Evolutionary conservation across 371 early-diverging fungal species (phyloP), one percentile per base, ranked within the genome.

Genomic region (Mortierella polycephala): DNA sequence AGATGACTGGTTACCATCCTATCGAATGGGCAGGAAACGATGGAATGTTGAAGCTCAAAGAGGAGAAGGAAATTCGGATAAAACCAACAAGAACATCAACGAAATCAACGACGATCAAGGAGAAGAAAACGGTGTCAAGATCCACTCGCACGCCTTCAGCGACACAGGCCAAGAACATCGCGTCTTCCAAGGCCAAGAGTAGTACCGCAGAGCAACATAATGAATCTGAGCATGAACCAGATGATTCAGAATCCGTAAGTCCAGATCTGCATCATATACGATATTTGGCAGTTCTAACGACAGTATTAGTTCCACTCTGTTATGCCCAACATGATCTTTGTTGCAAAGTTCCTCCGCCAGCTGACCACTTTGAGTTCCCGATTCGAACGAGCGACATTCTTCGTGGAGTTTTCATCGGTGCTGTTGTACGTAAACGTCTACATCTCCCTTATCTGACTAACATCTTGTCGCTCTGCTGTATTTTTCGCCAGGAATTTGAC

Each of bases 31-130:
- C 30, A 30, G 60, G 62, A n/a, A 76, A 81, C 18, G 63, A 66
- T 4, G 69, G 60, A 21, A 75, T 86, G 86, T 69, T 86, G 67
- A 62, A 60, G n/a, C 52, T 86, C 68, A 84, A 81, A 51, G 70
- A 81, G 41, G 69, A 74, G 42, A 81, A 73, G 49, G 79, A 67
- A 10, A 46, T 41, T 10, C 68, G 53, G 12, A 67, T 70, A 57
- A 67, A 50, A 39, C 40, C 9, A 39, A 18, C 30, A 30, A 30
- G 30, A 30, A 30, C 30, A 30, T 30, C 30, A 30, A 4, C 30
- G 30, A 30, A 30, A 30, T 2, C 45, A 52, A 8, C 52, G 1
- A 46, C 39, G 37, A 16, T 20, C 44, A 62, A 20, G 21, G 52
- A 62, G 53, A 51, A 53, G 42, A 10, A n/a, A 20, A 30, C 30